Evolutionary conservation across 192 early-diverging fungal species (phyloP), one percentile per base, ranked within the genome.

Genomic region (Backusella mclennaniae): DNA sequence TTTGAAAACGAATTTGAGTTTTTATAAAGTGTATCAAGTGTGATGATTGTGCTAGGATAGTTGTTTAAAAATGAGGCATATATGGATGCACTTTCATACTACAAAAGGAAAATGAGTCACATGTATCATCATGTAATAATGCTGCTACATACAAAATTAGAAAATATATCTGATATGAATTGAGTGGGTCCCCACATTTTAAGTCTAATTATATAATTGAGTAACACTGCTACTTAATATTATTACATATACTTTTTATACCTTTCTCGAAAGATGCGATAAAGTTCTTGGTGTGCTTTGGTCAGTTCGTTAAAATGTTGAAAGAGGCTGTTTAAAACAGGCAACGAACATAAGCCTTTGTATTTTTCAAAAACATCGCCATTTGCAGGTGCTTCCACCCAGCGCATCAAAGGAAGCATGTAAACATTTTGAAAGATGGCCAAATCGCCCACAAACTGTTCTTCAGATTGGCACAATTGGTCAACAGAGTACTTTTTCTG

Each of bases 111-210:
- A 26, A 33, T 71, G 21, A 39, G 21, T 69, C 56, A 63, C 23
- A 63, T 63, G 56, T 63, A 29, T 11, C 56, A 63, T 26, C 56
- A 63, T 63, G 26, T 49, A 63, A 63, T 63, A 29, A 23, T 63
- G n/a, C 26, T 63, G 56, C 9, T 63, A 29, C 35, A 44, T 41
- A 74, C 73, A 52, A 74, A 63, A 59, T 35, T 52, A 39, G 36
- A 35, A 74, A 74, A 74, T 36, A 74, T 66, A 63, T 74, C 73
- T 7, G 73, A 59, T 29, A 74, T 26, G 36, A 74, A 63, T 19
- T 74, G 73, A 38, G 73, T 74, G 14, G 73, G 73, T 26, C 73
- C 73, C 73, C 73, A 74, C 31, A 74, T 74, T 15, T 74, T 31
- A 23, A 74, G 36, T 39, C 73, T 74, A 36, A 56, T 73, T 59